Evolutionary conservation across 2,329 filamentous ascomycete genomes (phyloP), one percentile per base, ranked within the genome.

Genomic region (Hyphodiscus sp.): DNA sequence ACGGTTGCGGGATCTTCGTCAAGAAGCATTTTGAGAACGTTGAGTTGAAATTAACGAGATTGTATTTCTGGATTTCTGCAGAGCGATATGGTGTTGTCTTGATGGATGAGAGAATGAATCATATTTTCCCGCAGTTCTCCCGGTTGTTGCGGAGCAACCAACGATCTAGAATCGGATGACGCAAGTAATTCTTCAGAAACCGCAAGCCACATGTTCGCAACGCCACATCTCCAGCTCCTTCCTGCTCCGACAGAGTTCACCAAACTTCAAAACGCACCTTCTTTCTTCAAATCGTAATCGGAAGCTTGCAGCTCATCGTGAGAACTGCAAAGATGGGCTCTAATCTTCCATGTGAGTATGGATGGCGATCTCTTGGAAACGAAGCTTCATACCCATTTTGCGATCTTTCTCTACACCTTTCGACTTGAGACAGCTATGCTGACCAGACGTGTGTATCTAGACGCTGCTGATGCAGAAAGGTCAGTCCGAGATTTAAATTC

Each of bases 381-480:
- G 20, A 52, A 51, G 23, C 60, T 66, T 18, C 58, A 64, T 52
- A 61, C 57, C 49, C 54, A 44, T 50, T 62, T 61, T 55, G 45
- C 51, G 43, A 58, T 63, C 29, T 63, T 60, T 43, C 41, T 63
- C 46, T 62, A 65, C 47, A 49, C 55, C 46, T 55, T 61, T 30
- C 55, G 45, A 61, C 53, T 61, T 30, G 60, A 65, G 56, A 63
- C 53, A 50, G 60, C 56, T 50, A 59, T 65, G 54, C 66, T 69
- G 56, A 68, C 61, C 18, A 59, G 46, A 54, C 50, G 50, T 52
- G 57, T 63, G 50, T 42, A 67, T 59, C 56, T 74, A 97, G 94
- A 97, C 78, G 94, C 94, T 67, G 91, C 95, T 63, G 94, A 99
- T 75, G 94, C 94, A 66, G 94, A 99, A 77, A 96, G 88, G 89